phyloP scores from a whole-genome alignment of 371 early-diverging fungal species.

The Mucor irregularis region DNA sequence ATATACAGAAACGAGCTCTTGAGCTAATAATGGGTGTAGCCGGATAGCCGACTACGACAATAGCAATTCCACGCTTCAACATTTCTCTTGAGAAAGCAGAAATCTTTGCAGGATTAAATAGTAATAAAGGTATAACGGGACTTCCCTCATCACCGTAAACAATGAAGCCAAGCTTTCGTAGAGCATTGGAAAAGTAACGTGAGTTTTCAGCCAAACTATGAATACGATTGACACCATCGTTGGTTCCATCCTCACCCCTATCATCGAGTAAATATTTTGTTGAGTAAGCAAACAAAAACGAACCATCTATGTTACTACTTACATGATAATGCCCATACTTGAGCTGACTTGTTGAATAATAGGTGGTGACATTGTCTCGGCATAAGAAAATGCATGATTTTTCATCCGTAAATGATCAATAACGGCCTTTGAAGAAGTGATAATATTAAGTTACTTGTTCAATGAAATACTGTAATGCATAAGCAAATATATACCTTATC shows the following conservation, averaged over 20 bases:
- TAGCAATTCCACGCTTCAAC: constrained; percentile 90
- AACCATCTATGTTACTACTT: neutral
- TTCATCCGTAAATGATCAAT: constrained; percentile 85
- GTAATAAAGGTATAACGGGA: constrained; percentile 96
- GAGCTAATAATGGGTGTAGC: constrained; percentile 97
- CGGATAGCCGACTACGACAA: constrained; percentile 99
- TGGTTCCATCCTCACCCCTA: constrained; percentile 69
- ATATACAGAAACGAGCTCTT: constrained; percentile 97
- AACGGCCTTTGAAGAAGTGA: too few relatives aligned
- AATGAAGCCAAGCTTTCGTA: constrained; percentile 93
- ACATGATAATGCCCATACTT: constrained; percentile 78
- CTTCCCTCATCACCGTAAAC: constrained; percentile 94
- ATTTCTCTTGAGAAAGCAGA: constrained; percentile 96
- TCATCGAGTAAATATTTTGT: too few relatives aligned
- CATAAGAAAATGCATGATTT: constrained; percentile 89
- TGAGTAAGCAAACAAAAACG: neutral
- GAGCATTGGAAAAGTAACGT: constrained; percentile 78
- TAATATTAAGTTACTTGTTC: neutral
- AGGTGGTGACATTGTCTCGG: constrained; percentile 91
- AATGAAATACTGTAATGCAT: too few relatives aligned
- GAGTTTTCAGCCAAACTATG: constrained; percentile 89
- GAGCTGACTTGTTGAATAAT: constrained; percentile 92
- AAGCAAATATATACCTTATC: constrained; percentile 31
- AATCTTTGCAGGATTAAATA: constrained; percentile 98
- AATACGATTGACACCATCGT: constrained; percentile 82